These are phyloP conservation scores for Dendrobium huoshanense DNA, from an alignment of 106 monocot genomes.

Conservation along the genomic window DNA sequence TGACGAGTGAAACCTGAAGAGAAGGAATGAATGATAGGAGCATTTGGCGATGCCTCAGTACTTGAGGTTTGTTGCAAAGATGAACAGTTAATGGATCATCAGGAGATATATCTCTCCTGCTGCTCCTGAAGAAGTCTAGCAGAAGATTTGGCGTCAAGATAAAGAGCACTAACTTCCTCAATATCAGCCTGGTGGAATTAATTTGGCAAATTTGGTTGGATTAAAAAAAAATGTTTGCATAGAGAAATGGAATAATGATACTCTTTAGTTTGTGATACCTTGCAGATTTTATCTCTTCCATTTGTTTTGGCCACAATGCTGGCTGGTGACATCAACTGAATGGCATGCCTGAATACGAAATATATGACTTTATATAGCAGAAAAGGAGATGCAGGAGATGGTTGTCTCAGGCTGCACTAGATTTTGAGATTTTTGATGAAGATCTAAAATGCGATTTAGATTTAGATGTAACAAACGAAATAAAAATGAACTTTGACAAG, in stretches of 20 bases:
- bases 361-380: neutral
- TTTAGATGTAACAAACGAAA: neutral
- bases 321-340: conserved; percentile 85
- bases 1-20: neutral
- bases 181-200: conserved; percentile 52
- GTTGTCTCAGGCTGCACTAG: too few species aligned
- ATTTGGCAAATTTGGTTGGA: neutral
- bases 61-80: neutral
- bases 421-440: neutral
- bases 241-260: neutral
- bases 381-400: neutral
- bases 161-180: conserved; percentile 71
- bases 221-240: neutral
- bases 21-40: neutral
- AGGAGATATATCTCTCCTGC: conserved; percentile 68
- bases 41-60: neutral
- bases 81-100: neutral
- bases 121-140: conserved; percentile 85
- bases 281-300: conserved; percentile 90
- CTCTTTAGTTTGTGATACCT: conserved; percentile 32
- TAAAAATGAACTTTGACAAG: neutral
- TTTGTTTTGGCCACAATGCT: conserved; percentile 74
- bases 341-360: conserved; percentile 58
- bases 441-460: neutral
- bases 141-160: conserved; percentile 85